Base-by-base conservation (phyloP, 2,329 filamentous ascomycete genomes). In the Cladosporium velox region DNA sequence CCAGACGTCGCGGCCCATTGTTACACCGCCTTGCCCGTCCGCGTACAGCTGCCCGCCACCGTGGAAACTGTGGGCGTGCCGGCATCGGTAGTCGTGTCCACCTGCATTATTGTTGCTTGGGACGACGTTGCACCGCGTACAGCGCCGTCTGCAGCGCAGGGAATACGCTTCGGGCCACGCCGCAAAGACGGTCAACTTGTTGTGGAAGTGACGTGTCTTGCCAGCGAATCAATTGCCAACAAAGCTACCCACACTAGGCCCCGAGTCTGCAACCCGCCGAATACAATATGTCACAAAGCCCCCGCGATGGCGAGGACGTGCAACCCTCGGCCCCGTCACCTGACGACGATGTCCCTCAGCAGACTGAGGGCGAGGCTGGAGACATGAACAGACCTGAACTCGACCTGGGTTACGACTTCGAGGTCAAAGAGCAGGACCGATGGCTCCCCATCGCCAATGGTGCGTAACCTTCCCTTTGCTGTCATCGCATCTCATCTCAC, bases 361-460 rank as follows among this genome's bases (percentile, higher is more conserved):
- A 63, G 35, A 59, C 49, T 44, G 66, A 67, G 44, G 64, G 64
- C 63, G 71, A 72, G 61, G 68, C 66, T 52, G 61, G 35, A 35
- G 71, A 71, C 30, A 73, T 73, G 72, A 75, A 68, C 66, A 67
- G 68, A 68, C 69, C 72, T 35, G 66, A 69, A 47, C 72, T 74
- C 68, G 73, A 76, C 64, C 86, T 90, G 81, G 88, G 84, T 81
- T 92, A 92, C 82, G 94, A 98, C 84, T 97, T 97, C 80, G 94
- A 98, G 83, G 94, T 98, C 82, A 98, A 98, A 86, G 95, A 99
- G 83, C 95, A 99, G 83, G 95, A 99, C 83, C 87, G 95, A 86
- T 99, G 95, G 95, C 88, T 99, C 80, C 95, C 95, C 79, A 99
- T 99, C 87, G 95, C 95, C 84, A 99, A 99, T 93, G 95, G 95